phyloP scores from a whole-genome alignment of 306 rosid species.

The Malus domestica region ASM211411v1 NC_041791.1:37215001-37215500 shows the following conservation, averaged over 20 bases:
- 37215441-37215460: neutral
- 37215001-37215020: constrained; percentile 94
- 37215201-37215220: constrained; percentile 7
- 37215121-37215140: constrained; percentile 52
- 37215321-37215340: neutral
- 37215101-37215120: constrained; percentile 95
- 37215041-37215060: constrained; percentile 87
- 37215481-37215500: constrained; percentile 1
- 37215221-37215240: neutral
- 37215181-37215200: neutral
- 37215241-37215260: neutral
- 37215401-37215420: neutral
- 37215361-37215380: neutral
- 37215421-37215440: neutral
- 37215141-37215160: constrained; percentile 23
- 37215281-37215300: constrained; percentile 10
- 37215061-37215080: constrained; percentile 83
- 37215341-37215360: neutral
- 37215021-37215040: constrained; percentile 89
- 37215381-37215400: neutral
- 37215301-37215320: neutral
- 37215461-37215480: neutral
- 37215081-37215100: constrained; percentile 67
- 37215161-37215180: neutral
- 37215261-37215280: neutral